Evolutionary conservation across 225 moss, liverwort and hornwort genomes (phyloP), one percentile per base, ranked within the genome.

Genomic region (Neckera pumila): DNA sequence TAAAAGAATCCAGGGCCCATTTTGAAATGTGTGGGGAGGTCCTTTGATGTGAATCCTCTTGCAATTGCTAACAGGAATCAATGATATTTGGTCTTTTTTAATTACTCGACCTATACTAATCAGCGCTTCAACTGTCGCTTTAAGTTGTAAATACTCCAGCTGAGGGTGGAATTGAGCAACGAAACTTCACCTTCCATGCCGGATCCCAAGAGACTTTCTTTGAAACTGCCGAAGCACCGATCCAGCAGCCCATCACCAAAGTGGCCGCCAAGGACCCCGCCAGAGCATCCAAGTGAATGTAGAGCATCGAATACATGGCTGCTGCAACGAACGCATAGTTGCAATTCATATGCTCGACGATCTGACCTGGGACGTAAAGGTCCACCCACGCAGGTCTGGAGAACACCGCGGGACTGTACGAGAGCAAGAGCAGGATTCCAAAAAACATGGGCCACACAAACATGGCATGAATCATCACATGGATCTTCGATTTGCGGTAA

Each of bases 361-460:
- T 69, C 49, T 56, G 33, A 13, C 36, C 10, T 8, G 91, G 92
- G 76, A 91, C 45, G 6, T 89, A 57, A 25, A 71, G 49, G 57
- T 87, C 81, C 9, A 92, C 31, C 91, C 90, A 91, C 14, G 76
- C 27, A 25, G 94, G 94, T 34, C 85, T 87, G 57, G 61, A 38
- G 30, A 85, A 67, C 19, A 92, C 8, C 11, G 89, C 22, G 28
- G 63, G 87, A 51, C 90, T 90, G 86, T 92, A 94, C 10, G 90
- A 90, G 34, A 92, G 91, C 84, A 92, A 59, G 51, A 93, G 69
- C 45, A 94, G 80, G 72, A 92, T 86, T 31, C 91, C 90, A 23
- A 91, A 89, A 38, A 91, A 72, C 92, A 94, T 92, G 83, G 91
- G 87, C 94, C 94, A 92, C 53, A 92, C 92, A 70, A 91, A 94